Base-by-base conservation (phyloP, 2,329 filamentous ascomycete genomes). In the Aspergillus ochraceus region DNA sequence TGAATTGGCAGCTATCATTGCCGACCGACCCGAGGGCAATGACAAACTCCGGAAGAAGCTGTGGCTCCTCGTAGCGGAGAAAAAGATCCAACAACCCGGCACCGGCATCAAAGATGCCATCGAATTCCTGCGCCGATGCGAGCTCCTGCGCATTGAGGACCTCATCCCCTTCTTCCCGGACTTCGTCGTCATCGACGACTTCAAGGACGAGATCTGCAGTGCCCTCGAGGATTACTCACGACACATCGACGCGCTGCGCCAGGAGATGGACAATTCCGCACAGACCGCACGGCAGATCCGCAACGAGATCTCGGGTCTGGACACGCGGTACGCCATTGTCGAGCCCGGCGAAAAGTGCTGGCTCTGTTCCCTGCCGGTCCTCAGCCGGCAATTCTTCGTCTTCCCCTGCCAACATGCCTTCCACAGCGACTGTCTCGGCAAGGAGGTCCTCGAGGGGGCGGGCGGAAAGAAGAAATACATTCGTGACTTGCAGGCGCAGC, bases 321-420 rank as follows among this genome's bases (percentile, higher is more conserved):
- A 96, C 71, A 87, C 90, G 62, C 87, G 95, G 3, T 99, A 98
- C 71, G 95, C 94, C 1, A 96, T 99, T 63, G 95, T 99, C 6
- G 93, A 97, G 73, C 94, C 95, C 0, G 95, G 95, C 0, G 95
- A 99, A 80, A 89, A 91, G 72, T 99, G 95, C 76, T 96, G 94
- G 78, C 86, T 90, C 2, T 99, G 95, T 71, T 86, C 88, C 0
- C 78, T 98, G 58, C 95, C 95, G 10, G 79, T 99, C 56, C 83
- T 99, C 17, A 93, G 90, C 71, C 81, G 93, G 56, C 93, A 97
- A 70, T 99, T 99, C 77, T 99, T 98, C 68, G 95, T 99, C 19
- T 99, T 99, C 67, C 95, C 95, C 0, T 99, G 95, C 76, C 95
- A 99, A 80, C 95, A 99, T 77, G 91, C 93, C 3, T 99, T 99